Base-by-base conservation (phyloP, 371 early-diverging fungal species). In the Mortierella sp. region DNA sequence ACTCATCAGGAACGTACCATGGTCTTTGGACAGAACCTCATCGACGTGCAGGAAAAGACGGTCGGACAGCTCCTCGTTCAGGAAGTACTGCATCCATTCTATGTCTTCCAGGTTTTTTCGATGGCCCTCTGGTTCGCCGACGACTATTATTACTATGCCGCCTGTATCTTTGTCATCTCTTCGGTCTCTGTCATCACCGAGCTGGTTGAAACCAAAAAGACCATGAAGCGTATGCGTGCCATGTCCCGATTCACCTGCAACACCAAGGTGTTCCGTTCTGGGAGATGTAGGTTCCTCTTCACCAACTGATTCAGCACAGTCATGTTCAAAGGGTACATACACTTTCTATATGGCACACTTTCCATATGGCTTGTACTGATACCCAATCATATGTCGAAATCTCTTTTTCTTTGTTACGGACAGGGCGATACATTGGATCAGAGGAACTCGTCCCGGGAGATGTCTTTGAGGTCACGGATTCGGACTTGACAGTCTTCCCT, bases 101-200 rank as follows among this genome's bases (percentile, higher is more conserved):
- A 96, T 85, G 90, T 98, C 47, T 98, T 99, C 79, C 98, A 98
- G 86, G 92, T 95, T 26, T 94, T 94, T 50, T 94, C 95, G 71
- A 95, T 98, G 55, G 75, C 95, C 22, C 90, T 98, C 3, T 99
- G 99, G 99, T 90, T 91, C 70, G 79, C 94, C 7, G 99, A 99
- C 76, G 92, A 97, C 70, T 99, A 99, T 85, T 96, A 97, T 73
- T 96, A 96, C 79, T 99, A 98, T 85, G 98, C 98, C 0, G 88
- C 92, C 24, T 96, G 97, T 80, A 98, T 99, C 63, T 90, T 98
- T 74, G 64, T 97, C 24, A 97, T 97, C 68, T 90, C 92, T 7
- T 80, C 79, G 0, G 82, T 88, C 26, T 80, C 80, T 2, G 93
- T 96, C 29, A 85, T 94, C 43, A 90, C 91, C 9, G 95, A 97